Evolutionary conservation across 345 rosid genomes (phyloP).

Genomic region (Gossypium ekmanianum): DNA sequence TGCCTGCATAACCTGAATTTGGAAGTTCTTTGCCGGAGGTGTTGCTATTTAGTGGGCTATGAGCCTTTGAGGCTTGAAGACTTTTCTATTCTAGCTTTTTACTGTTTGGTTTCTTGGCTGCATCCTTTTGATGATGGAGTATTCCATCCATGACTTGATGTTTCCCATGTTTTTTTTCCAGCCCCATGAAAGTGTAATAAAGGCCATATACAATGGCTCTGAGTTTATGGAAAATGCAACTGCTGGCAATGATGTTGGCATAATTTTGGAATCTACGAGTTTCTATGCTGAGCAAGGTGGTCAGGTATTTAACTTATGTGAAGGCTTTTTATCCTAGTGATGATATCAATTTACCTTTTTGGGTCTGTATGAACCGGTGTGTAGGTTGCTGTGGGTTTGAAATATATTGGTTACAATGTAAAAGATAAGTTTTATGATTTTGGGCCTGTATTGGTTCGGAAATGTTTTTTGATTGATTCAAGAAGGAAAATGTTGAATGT

Average conservation of each 20-base stretch:
- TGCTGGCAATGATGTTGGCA: slow-evolving; percentile 55
- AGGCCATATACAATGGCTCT: slow-evolving; percentile 83
- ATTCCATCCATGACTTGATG: background rate
- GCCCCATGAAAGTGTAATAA: slow-evolving; percentile 69
- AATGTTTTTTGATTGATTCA: background rate
- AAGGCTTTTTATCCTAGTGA: background rate
- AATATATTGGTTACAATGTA: background rate
- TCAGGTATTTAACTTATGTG: slow-evolving; percentile 49
- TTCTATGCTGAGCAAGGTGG: slow-evolving; percentile 99
- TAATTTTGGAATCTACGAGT: slow-evolving; percentile 72
- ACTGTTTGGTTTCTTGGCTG: slow-evolving; percentile 3
- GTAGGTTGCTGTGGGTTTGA: background rate
- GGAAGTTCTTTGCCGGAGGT: background rate
- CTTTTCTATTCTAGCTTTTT: background rate
- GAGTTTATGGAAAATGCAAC: slow-evolving; percentile 44
- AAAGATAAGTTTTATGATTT: background rate
- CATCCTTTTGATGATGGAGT: background rate
- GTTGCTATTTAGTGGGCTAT: background rate
- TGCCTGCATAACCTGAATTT: background rate
- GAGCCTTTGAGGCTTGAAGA: background rate
- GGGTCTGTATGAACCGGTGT: background rate
- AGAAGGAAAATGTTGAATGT: background rate
- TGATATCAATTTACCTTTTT: background rate
- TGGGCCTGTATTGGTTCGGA: slow-evolving; percentile 1
- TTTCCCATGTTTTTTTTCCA: slow-evolving; percentile 12